A percentile compares a stretch with the other conserved stretches of the same genome.
phyloP scores from a whole-genome alignment of 2,329 filamentous ascomycete genomes.

The Plenodomus tracheiphilus region DNA sequence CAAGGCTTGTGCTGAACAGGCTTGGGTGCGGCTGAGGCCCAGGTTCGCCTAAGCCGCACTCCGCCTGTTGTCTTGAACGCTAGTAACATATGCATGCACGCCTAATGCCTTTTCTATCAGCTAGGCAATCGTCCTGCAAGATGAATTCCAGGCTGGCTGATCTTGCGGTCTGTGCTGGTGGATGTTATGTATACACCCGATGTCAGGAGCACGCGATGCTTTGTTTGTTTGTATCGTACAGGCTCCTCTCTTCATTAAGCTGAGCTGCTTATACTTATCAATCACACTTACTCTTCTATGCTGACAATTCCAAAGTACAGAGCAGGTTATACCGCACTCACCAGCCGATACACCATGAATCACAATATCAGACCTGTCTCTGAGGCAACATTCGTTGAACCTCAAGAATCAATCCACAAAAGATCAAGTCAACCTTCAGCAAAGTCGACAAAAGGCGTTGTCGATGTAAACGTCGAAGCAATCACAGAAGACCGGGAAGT shows the following conservation, averaged over 20 bases:
- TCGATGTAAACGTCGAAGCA: conserved; percentile 8
- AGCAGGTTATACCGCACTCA: not conserved
- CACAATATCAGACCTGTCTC: conserved; percentile 3
- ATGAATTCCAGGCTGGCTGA: conserved; percentile 9
- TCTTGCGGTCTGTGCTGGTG: conserved; percentile 3
- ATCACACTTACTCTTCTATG: not conserved
- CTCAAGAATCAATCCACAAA: not conserved
- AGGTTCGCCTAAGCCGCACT: not conserved
- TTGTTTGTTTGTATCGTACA: not conserved
- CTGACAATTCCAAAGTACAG: not conserved
- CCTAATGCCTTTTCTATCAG: not conserved
- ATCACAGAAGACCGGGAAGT: not conserved
- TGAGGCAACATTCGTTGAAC: not conserved
- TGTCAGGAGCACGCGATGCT: conserved; percentile 7
- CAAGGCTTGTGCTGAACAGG: conserved; percentile 3
- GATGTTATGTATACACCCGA: conserved; percentile 2
- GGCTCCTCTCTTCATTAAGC: not conserved
- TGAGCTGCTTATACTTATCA: not conserved
- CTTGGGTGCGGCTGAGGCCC: conserved; percentile 6
- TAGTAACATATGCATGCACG: not conserved
- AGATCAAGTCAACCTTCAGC: conserved; percentile 1
- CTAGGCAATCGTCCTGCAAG: conserved; percentile 1
- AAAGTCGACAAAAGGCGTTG: conserved; percentile 4
- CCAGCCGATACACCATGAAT: not conserved
- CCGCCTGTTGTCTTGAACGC: conserved; percentile 2